Evolutionary conservation across 164 flowering plant genomes (phyloP).

Genomic region (grape (Vitis vinifera)): DNA sequence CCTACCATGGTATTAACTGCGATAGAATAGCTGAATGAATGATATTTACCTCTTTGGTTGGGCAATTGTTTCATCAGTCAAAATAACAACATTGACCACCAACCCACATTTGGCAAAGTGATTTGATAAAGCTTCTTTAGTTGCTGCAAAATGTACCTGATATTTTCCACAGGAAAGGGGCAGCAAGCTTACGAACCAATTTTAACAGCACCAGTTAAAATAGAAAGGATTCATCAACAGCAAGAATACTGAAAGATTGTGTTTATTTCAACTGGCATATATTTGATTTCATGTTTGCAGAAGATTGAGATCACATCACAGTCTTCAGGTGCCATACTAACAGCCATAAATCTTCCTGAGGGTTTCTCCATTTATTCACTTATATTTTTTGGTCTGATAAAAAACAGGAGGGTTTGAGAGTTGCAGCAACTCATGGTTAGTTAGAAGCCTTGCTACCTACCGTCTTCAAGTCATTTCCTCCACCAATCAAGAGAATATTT

Average conservation of each 20-base stretch:
- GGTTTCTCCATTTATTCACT: no score
- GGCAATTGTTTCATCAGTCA: conserved; percentile 25
- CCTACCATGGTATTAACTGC: not conserved
- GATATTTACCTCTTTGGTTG: conserved; percentile 36
- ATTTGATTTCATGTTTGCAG: not conserved
- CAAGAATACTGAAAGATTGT: not conserved
- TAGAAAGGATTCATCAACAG: not conserved
- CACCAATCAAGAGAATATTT: no score
- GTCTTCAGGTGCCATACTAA: no score
- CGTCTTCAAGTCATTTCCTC: no score
- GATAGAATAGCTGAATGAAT: not conserved
- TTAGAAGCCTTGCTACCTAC: no score
- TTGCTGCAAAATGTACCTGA: conserved; percentile 47
- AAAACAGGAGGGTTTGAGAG: no score
- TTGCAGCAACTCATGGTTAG: no score
- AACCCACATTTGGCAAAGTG: conserved; percentile 41
- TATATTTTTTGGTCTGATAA: no score
- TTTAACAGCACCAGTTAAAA: not conserved
- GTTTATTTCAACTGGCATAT: not conserved
- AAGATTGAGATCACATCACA: not conserved
- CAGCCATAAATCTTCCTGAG: no score
- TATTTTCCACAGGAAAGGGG: conserved; percentile 7
- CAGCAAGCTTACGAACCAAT: conserved; percentile 1
- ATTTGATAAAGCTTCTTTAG: conserved; percentile 32
- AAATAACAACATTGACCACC: conserved; percentile 21